phyloP scores from a whole-genome alignment of 2,329 filamentous ascomycete genomes.

The Colletotrichum cordylinicola region DNA sequence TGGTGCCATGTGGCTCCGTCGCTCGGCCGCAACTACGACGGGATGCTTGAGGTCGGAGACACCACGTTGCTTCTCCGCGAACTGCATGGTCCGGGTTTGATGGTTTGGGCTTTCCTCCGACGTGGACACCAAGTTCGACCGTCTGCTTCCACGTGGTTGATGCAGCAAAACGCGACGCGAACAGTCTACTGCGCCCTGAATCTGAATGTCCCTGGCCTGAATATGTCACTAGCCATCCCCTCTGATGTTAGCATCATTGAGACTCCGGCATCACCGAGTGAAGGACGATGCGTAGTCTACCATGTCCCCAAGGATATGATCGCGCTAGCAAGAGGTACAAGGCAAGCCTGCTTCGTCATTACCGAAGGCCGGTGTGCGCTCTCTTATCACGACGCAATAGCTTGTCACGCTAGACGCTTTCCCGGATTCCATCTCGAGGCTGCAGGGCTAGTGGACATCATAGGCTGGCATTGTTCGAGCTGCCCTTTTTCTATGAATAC shows the following conservation, averaged over 20 bases:
- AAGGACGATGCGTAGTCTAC: not conserved
- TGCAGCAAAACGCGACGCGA: not conserved
- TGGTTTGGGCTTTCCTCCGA: not conserved
- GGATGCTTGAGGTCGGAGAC: not conserved
- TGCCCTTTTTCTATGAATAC: constrained; percentile 22
- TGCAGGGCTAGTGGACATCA: constrained; percentile 1
- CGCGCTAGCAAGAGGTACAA: not conserved
- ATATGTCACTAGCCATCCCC: not conserved
- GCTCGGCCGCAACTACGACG: not conserved
- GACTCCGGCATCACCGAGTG: not conserved
- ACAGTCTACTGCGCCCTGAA: not conserved
- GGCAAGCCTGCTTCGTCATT: not conserved
- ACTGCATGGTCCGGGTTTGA: not conserved
- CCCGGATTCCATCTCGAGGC: not conserved
- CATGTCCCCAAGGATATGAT: not conserved
- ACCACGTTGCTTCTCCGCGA: constrained; percentile 2
- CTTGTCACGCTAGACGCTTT: not conserved
- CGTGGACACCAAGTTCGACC: not conserved
- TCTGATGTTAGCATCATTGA: not conserved
- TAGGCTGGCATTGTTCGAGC: constrained; percentile 16
- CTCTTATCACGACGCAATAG: not conserved
- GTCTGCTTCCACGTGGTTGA: not conserved
- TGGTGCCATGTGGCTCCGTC: not conserved
- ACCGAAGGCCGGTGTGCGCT: not conserved
- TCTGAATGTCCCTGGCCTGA: not conserved